Conservation (phyloP, 2,329 filamentous ascomycete genomes). For the Nemania abortiva region DNA sequence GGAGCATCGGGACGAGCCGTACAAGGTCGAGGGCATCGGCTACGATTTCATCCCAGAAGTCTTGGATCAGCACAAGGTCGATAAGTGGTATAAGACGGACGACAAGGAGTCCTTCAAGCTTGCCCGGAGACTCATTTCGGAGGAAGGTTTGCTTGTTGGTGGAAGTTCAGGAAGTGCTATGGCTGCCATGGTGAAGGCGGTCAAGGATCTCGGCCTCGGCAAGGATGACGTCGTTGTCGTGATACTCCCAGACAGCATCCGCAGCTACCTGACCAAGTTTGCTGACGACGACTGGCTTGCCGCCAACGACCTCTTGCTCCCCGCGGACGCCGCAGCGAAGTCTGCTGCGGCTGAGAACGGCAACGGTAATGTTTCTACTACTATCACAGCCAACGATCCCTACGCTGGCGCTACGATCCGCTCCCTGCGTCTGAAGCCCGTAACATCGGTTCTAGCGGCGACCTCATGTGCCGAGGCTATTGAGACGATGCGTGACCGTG, state of each 20-base stretch:
- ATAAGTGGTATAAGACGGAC: slow-evolving; percentile 98
- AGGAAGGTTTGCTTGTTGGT: slow-evolving; percentile 93
- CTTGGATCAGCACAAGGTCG: slow-evolving; percentile 80
- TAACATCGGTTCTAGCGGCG: slow-evolving; percentile 82
- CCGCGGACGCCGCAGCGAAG: slow-evolving; percentile 60
- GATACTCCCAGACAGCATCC: slow-evolving; percentile 92
- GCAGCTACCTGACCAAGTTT: slow-evolving; percentile 98
- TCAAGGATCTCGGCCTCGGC: slow-evolving; percentile 79
- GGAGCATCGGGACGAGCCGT: slow-evolving; percentile 82
- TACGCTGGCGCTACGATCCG: slow-evolving; percentile 84
- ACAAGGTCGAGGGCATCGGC: slow-evolving; percentile 98
- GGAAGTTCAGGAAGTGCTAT: slow-evolving; percentile 95
- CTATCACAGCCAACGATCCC: slow-evolving; percentile 66
- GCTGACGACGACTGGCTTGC: slow-evolving; percentile 99
- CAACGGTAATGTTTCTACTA: slow-evolving; percentile 40
- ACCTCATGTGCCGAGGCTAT: slow-evolving; percentile 87
- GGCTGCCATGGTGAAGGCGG: slow-evolving; percentile 81
- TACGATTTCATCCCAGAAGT: slow-evolving; percentile 99
- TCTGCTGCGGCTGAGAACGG: slow-evolving; percentile 53
- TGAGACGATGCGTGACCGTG: slow-evolving; percentile 98
- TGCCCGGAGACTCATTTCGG: slow-evolving; percentile 89
- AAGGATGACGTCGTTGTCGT: slow-evolving; percentile 92
- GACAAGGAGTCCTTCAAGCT: slow-evolving; percentile 91
- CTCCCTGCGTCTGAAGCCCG: slow-evolving; percentile 88
- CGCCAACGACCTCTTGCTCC: slow-evolving; percentile 90